Evolutionary conservation across 2,329 filamentous ascomycete species (phyloP).

Genomic region (Claviceps cyperi): DNA sequence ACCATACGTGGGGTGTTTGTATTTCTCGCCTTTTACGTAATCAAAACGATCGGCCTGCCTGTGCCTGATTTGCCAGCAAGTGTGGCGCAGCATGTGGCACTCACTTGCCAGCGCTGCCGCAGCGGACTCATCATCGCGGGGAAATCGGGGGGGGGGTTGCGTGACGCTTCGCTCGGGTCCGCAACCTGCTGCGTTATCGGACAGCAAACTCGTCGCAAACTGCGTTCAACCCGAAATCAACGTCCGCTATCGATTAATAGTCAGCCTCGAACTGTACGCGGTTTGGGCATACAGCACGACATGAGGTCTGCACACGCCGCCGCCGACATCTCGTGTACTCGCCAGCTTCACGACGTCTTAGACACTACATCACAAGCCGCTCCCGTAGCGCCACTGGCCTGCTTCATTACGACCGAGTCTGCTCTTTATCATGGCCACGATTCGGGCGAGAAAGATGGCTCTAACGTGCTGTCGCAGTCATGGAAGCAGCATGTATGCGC

Average conservation of each 20-base stretch:
- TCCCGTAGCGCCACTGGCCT: slow-evolving; percentile 15
- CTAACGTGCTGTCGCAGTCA: slow-evolving; percentile 6
- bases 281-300: background rate
- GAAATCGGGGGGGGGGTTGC: background rate
- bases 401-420: slow-evolving; percentile 22
- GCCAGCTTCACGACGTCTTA: background rate
- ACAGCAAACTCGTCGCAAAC: background rate
- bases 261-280: background rate
- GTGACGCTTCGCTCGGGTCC: no score
- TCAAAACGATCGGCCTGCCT: no score
- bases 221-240: background rate
- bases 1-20: no score
- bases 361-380: slow-evolving; percentile 2
- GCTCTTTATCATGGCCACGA: slow-evolving; percentile 15
- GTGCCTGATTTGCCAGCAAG: no score
- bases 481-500: slow-evolving; percentile 11
- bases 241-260: background rate
- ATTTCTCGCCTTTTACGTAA: no score
- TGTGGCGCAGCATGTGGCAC: no score
- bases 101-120: background rate
- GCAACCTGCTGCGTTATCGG: background rate
- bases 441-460: slow-evolving; percentile 1
- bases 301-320: slow-evolving; percentile 2
- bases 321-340: background rate
- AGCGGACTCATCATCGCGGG: background rate